Evolutionary conservation across 2,329 filamentous ascomycete species (phyloP), one percentile per base, ranked within the genome.

Genomic region (Pyrenophora tritici-repentis): DNA sequence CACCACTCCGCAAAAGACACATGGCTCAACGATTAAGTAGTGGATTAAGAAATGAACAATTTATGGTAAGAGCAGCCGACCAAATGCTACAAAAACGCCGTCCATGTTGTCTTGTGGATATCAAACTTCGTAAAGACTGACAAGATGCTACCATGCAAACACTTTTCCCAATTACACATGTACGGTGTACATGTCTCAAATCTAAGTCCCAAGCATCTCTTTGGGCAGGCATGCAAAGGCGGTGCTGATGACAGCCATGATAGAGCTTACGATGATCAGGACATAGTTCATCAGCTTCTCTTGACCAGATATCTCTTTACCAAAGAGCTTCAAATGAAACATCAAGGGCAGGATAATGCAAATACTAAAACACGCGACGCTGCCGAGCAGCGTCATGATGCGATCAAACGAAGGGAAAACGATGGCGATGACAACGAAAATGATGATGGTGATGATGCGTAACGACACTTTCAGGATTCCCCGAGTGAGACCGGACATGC

Each of bases 301-400:
- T 17, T 71, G 69, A 1, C 72, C 60, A 1, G 79, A 76, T 38
- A 97, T 84, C 53, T 93, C 86, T 42, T 85, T 81, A 39, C 86
- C 85, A 71, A 96, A 97, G 1, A 97, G 84, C 75, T 92, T 96
- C 49, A 97, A 76, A 68, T 97, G 91, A 70, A 99, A 97, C 4
- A 86, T 83, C 26, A 96, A 78, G 0, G 93, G 94, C 42, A 99
- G 79, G 73, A 96, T 91, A 59, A 97, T 86, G 75, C 93, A 97
- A 59, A 97, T 95, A 14, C 90, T 90, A 65, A 96, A 96, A 76
- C 93, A 97, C 13, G 96, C 82, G 3, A 91, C 88, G 33, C 89
- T 90, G 10, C 94, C 93, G 76, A 97, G 86, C 55, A 96, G 86
- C 3, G 89, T 89, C 86, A 96, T 96, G 67, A 96, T 92, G 44